Evolutionary conservation across 441 rosid genomes (phyloP), one percentile per base, ranked within the genome.

Genomic region (Gossypium davidsonii): DNA sequence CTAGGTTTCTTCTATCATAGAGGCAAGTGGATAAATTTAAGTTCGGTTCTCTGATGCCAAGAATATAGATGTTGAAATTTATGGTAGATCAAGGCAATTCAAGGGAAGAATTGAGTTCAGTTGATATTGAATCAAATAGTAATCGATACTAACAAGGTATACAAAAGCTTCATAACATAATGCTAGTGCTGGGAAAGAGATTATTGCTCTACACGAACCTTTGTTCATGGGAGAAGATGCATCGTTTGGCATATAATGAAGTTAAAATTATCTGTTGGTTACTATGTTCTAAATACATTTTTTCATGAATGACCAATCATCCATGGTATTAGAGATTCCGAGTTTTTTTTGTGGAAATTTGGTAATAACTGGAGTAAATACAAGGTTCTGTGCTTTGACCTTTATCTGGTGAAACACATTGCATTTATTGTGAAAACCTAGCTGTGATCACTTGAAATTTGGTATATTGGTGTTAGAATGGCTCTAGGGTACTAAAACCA

Each of bases 51-150:
- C 14, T 26, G 2, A 26, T 48, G 23, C 58, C 42, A 48, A 67
- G 58, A 67, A 49, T 48, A 49, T 67, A 14, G 58, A 48, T 25
- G 42, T 67, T 67, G 71, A 67, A 25, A 17, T 48, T 67, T 67
- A n/a, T 66, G 57, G 21, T 6, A 48, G 1, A 67, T 48, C 9
- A 67, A 67, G 21, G n/a, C 58, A 49, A 49, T 25, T 25, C 25
- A 17, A 62, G 67, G 2, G 20, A 55, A 20, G 60, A 63, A 37
- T 23, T n/a, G 71, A 25, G 58, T 53, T 25, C 25, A n/a, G 42
- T 66, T 23, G 70, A 66, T 23, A 46, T 66, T 46, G 12, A 14
- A 14, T 66, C 7, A 23, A 48, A 23, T 46, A 46, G 39, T 46
- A 46, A 23, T 46, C 0, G 3, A 25, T 2, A 23, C 17, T 14